Percentiles rank a stretch among this genome's conserved stretches.
Conservation (phyloP, 495 filamentous ascomycete species). For the Cetradonia linearis region DNA sequence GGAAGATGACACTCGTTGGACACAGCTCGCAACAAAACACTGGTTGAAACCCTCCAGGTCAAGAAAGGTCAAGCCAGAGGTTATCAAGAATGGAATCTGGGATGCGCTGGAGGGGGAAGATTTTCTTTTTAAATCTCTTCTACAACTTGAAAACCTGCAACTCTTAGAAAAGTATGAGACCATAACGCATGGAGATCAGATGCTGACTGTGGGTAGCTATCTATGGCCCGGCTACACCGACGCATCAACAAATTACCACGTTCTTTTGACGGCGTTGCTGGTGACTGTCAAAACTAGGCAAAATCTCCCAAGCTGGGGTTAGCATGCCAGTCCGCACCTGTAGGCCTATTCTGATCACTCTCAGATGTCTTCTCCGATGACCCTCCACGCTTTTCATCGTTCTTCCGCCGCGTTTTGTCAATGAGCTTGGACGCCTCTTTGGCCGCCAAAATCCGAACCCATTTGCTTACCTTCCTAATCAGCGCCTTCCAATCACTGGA, state of each 20-base stretch:
- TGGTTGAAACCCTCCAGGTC: conserved; percentile 65
- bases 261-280: conserved; percentile 73
- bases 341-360: background rate
- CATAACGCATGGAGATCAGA: background rate
- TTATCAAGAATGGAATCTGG: conserved; percentile 85
- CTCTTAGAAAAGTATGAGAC: conserved; percentile 66
- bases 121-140: conserved; percentile 65
- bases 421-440: conserved; percentile 78
- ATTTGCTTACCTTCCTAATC: conserved; percentile 78
- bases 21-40: conserved; percentile 68
- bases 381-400: conserved; percentile 71
- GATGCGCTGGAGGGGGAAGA: conserved; percentile 70
- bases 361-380: conserved; percentile 65
- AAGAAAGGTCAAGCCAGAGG: conserved; percentile 69
- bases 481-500: conserved; percentile 91
- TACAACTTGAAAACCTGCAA: conserved; percentile 82
- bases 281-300: conserved; percentile 83
- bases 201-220: conserved; percentile 43
- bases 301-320: conserved; percentile 77
- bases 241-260: conserved; percentile 80
- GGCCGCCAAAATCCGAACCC: conserved; percentile 56
- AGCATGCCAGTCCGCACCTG: conserved; percentile 18
- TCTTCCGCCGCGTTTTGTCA: conserved; percentile 84
- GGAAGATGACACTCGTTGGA: conserved; percentile 71
- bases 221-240: conserved; percentile 92